phyloP scores from a whole-genome alignment of 2,329 filamentous ascomycete species.

The Colletotrichum chrysophilum region DNA sequence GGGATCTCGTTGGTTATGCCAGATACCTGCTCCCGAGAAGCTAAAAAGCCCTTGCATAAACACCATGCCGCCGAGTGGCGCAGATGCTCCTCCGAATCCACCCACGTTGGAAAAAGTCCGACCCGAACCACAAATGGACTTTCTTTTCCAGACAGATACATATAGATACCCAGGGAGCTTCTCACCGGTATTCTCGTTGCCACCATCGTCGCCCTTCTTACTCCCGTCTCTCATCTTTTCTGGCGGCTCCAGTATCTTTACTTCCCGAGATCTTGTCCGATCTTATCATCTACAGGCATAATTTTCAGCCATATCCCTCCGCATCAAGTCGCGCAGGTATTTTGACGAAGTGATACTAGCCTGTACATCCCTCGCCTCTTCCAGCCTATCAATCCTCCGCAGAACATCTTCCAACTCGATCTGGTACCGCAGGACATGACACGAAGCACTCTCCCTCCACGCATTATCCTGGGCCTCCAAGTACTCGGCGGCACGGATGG shows the following conservation, averaged over 20 bases:
- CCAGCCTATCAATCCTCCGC: not conserved
- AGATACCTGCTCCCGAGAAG: not conserved
- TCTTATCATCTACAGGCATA: not conserved
- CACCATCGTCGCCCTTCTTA: not conserved
- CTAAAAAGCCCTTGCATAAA: not conserved
- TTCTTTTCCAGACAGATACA: not conserved
- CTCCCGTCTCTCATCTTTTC: not conserved
- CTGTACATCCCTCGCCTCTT: not conserved
- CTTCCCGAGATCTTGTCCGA: not conserved
- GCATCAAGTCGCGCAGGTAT: not conserved
- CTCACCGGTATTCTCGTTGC: not conserved
- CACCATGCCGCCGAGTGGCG: not conserved
- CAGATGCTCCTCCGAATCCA: not conserved
- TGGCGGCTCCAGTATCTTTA: rapidly evolving
- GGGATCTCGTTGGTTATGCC: not conserved
- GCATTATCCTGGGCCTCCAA: not conserved
- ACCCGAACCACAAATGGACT: not conserved
- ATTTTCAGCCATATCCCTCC: not conserved
- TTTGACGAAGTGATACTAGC: not conserved
- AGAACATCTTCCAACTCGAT: not conserved
- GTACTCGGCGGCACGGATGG: not conserved
- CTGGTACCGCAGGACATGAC: not conserved
- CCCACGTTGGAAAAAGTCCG: not conserved
- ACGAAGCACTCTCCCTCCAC: not conserved
- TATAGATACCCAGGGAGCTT: not conserved